Base-by-base conservation (phyloP, 1,284 basidiomycete genomes). In the Gymnopus androsaceus region DNA sequence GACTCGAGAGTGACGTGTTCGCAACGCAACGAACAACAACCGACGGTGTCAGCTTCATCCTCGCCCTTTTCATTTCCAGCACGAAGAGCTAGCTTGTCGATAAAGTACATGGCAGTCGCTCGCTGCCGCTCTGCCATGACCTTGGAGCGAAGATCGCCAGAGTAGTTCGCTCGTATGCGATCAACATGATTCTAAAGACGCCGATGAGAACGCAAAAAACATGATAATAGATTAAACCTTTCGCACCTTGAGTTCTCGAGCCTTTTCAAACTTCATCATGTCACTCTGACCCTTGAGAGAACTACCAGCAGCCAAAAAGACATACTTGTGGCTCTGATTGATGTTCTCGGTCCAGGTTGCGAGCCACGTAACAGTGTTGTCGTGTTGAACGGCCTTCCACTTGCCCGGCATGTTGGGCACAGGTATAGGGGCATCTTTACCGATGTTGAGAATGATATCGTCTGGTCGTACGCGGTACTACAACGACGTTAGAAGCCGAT, bases 31-130 rank as follows among this genome's bases (percentile, higher is more conserved):
- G 95, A 97, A 72, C 95, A 98, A 75, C 95, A 98, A 69, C 95
- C 95, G 56, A 98, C 94, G 0, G 95, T 98, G 69, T 98, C 95
- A 1, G 95, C 95, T 73, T 98, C 95, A 62, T 98, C 95, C 66
- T 97, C 95, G 45, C 94, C 95, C 74, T 98, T 98, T 75, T 98
- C 95, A 73, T 98, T 98, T 67, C 95, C 95, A 46, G 94, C 95
- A 81, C 95, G 92, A 69, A 98, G 88, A 23, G 95, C 95, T 27
- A 97, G 82, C 65, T 85, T 84, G 75, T 98, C 95, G 66, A 98
- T 98, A 74, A 98, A 94, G 73, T 98, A 98, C 85, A 98, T 92
- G 11, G 95, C 91, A 0, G 95, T 98, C 7, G 95, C 95, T 34
- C 95, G 87, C 72, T 97, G 95, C 44, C 95, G 87, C 61, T 92